Percentiles rank a stretch among this genome's conserved stretches.
Evolutionary conservation across 129 eudicot species (phyloP).

Genomic region (Dittrichia graveolens): DNA sequence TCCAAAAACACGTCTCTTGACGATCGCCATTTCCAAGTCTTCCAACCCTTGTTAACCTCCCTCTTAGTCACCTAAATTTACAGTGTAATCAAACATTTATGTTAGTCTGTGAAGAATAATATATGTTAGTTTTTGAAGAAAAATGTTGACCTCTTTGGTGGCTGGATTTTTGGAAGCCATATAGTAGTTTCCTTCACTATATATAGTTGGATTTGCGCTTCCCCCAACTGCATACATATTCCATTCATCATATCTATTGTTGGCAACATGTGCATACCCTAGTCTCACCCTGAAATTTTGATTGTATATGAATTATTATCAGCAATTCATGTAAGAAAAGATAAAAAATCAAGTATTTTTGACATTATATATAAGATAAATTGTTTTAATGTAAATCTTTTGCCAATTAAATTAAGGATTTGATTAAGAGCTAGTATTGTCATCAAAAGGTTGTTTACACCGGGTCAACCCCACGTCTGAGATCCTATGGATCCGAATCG

Average conservation of each 20-base stretch:
- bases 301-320: not conserved
- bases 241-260: constrained; percentile 58
- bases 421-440: no score
- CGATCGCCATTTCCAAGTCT: constrained; percentile 75
- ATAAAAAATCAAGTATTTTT: not conserved
- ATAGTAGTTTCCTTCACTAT: constrained; percentile 65
- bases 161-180: constrained; percentile 34
- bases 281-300: constrained; percentile 42
- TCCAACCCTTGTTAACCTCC: constrained; percentile 59
- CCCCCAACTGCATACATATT: constrained; percentile 60
- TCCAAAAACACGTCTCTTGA: constrained; percentile 54
- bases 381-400: no score
- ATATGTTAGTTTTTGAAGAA: no score
- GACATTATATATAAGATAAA: no score
- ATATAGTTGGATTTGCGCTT: constrained; percentile 57
- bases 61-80: constrained; percentile 59
- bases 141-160: constrained; percentile 47
- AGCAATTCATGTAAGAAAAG: constrained; percentile 6
- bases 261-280: constrained; percentile 65
- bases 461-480: no score
- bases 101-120: not conserved
- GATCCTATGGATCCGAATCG: no score
- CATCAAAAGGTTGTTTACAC: no score
- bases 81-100: no score
- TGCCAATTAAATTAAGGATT: no score